Evolutionary conservation across 768 basidiomycete species (phyloP), one percentile per base, ranked within the genome.

Genomic region (Lactifluus echinatus): DNA sequence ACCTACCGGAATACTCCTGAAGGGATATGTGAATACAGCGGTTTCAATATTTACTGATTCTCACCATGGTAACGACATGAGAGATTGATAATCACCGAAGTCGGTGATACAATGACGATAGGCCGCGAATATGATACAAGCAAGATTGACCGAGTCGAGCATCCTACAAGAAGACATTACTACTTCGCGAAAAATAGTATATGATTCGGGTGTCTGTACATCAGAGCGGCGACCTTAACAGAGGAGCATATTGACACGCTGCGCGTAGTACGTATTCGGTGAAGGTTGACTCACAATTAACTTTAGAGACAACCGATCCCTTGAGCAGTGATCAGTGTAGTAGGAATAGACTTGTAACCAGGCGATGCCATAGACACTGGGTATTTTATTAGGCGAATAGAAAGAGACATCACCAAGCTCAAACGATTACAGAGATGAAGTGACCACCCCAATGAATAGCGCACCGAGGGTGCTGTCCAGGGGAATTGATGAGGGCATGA

Each of bases 281-380:
- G 17, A 11, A 17, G 14, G 2, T 11, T 17, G 11, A 31, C 6
- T 42, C 28, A 52, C 51, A 21, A 52, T 23, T 14, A 7, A 21
- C 29, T 42, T 52, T 11, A 52, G 12, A 23, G 51, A n/a, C 40
- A 39, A 33, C 8, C 40, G n/a, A n/a, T 43, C 39, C 40, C 29
- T 42, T 33, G 37, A 31, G 14, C 14, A 17, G 21, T 42, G 40
- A 23, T 3, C 14, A 21, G 11, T 52, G 23, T 43, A 52, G 15
- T 52, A 52, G 19, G 51, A 52, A 43, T 52, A 52, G 1, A 52
- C 39, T 33, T 52, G 51, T 12, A 33, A 52, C 40, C 26, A 52
- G 3, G 51, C 43, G 8, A 52, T 8, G 10, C 51, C 51, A 33
- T 52, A 52, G 29, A 52, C 26, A 1, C 51, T 52, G 23, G 2